A percentile compares a stretch with the other conserved stretches of the same genome.
These are phyloP conservation scores for Asterochloris erici DNA, from an alignment of 139 green algal genomes.

Conservation along the genomic window DNA sequence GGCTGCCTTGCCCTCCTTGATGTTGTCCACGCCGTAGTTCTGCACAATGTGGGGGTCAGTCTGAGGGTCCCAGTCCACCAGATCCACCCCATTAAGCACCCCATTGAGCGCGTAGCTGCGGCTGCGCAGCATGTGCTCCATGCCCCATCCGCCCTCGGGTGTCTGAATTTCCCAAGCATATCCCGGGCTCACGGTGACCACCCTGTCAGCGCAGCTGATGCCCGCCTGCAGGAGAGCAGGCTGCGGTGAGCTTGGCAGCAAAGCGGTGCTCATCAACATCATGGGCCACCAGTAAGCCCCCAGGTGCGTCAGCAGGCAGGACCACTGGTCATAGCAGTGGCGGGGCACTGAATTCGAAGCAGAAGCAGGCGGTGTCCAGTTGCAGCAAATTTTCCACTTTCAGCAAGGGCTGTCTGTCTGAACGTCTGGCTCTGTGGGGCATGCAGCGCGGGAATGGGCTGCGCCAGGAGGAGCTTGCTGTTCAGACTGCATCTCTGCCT, in stretches of 20 bases:
- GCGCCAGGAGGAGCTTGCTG: too few relatives aligned
- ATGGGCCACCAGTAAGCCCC: too few relatives aligned
- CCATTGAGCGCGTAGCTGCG: slow-evolving; percentile 66
- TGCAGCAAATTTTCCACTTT: too few relatives aligned
- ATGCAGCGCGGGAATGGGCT: too few relatives aligned
- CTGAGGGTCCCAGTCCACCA: slow-evolving; percentile 46
- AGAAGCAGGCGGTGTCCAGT: not conserved
- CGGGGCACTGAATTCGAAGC: too few relatives aligned
- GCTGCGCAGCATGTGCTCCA: slow-evolving; percentile 35
- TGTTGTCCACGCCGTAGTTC: slow-evolving; percentile 35
- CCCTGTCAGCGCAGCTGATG: slow-evolving; percentile 69
- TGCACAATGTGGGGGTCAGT: slow-evolving; percentile 30
- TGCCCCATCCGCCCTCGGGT: slow-evolving; percentile 49
- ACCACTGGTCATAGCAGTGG: too few relatives aligned
- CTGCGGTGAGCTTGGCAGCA: too few relatives aligned
- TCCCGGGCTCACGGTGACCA: slow-evolving; percentile 78
- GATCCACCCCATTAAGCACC: slow-evolving; percentile 84
- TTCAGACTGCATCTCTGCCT: too few relatives aligned
- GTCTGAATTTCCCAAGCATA: slow-evolving; percentile 79
- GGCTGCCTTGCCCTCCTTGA: slow-evolving; percentile 42
- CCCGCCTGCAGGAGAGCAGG: slow-evolving; percentile 46
- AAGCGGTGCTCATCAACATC: too few relatives aligned
- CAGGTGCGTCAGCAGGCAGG: too few relatives aligned
- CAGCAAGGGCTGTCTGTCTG: too few relatives aligned
- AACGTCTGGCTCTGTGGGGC: too few relatives aligned